A percentile compares a stretch with the other conserved stretches of the same genome.
Evolutionary conservation across 2,329 filamentous ascomycete genomes (phyloP).

Genomic region (Cladosporium sp.): DNA sequence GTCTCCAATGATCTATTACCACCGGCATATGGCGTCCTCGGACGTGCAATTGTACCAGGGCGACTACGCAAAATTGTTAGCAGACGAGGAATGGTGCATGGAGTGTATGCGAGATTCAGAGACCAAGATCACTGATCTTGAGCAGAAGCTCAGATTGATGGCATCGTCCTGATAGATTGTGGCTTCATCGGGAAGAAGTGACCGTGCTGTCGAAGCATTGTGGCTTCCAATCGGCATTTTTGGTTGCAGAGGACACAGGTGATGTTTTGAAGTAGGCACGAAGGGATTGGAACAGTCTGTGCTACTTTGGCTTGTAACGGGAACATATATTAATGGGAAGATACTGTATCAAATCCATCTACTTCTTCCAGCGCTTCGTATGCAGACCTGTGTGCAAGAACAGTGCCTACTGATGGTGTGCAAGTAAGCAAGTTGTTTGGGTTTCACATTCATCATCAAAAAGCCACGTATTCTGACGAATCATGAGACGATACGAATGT

Average conservation of each 20-base stretch:
- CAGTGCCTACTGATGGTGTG: neutral
- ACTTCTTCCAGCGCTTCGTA: neutral
- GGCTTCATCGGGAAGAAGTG: neutral
- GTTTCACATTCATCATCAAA: neutral
- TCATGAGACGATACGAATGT: neutral
- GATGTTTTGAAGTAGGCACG: neutral
- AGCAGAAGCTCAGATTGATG: neutral
- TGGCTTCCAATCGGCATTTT: neutral
- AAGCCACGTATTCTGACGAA: neutral
- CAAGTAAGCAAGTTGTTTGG: neutral
- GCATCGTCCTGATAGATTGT: neutral
- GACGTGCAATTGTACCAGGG: neutral
- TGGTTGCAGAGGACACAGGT: neutral
- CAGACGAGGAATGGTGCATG: neutral
- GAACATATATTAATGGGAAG: neutral
- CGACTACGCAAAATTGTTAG: neutral
- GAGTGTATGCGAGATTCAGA: neutral
- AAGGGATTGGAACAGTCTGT: neutral
- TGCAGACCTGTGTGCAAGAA: neutral
- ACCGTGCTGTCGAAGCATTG: neutral
- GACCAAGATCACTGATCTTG: neutral
- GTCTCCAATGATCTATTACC: neutral
- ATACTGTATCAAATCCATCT: neutral
- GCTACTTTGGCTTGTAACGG: neutral
- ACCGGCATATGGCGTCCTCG: neutral